Conservation (phyloP, 164 flowering plant genomes). For the Magnolia sinica region DNA sequence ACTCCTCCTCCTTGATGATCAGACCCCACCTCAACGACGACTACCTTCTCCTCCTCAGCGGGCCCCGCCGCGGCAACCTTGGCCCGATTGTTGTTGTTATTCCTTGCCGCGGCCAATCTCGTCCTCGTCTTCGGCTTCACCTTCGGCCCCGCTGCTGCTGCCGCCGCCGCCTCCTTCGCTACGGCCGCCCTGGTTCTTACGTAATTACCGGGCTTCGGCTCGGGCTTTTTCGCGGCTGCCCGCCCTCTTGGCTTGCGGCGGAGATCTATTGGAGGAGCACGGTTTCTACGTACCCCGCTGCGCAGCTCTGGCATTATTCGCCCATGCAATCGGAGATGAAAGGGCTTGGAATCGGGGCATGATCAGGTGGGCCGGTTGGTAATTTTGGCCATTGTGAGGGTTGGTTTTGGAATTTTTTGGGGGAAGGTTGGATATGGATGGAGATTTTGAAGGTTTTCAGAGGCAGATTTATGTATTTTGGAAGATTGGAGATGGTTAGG, state of each 20-base stretch:
- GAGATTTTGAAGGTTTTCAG: background rate
- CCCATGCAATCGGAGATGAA: constrained; percentile 46
- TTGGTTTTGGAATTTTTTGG: background rate
- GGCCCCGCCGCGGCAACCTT: constrained; percentile 15
- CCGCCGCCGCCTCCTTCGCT: constrained; percentile 36
- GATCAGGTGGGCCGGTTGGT: constrained; percentile 15
- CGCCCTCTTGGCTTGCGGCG: constrained; percentile 17
- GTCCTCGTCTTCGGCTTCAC: constrained; percentile 21
- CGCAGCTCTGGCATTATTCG: constrained; percentile 72
- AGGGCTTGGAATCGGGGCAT: constrained; percentile 30
- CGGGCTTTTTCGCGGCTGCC: constrained; percentile 23
- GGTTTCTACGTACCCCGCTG: constrained; percentile 56
- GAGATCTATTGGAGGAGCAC: constrained; percentile 33
- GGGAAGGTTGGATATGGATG: too few relatives aligned
- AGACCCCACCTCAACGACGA: constrained; percentile 7
- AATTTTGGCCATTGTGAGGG: background rate
- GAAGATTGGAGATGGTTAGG: background rate
- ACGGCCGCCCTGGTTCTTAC: constrained; percentile 59
- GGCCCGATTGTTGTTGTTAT: constrained; percentile 9
- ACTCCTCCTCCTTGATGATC: constrained; percentile 16
- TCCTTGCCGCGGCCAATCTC: constrained; percentile 21
- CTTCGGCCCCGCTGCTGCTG: constrained; percentile 4
- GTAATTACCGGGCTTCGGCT: constrained; percentile 29
- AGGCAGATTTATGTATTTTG: background rate
- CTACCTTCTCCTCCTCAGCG: constrained; percentile 8